Base-by-base conservation (phyloP, 352 stramenopile species). In the Pythium periplocum region DNA sequence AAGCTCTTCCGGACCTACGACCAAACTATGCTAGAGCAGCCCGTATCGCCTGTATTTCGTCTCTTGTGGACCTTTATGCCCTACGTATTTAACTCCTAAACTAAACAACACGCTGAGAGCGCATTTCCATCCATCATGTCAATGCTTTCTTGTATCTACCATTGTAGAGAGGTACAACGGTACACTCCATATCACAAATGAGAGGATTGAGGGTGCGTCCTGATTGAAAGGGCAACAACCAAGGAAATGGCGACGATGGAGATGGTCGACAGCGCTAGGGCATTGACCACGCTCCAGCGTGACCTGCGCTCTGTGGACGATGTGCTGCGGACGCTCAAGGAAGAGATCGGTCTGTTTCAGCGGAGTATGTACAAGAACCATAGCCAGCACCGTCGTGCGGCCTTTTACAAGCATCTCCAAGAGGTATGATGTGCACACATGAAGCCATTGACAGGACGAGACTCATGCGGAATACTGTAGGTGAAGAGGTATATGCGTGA, bases 361-460 rank as follows among this genome's bases (percentile, higher is more conserved):
- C 79, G 78, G 33, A 74, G 55, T 11, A 90, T 95, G 75, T 95
- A 95, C 73, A 95, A 93, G 59, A 95, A 95, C 57, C 78, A 89
- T 48, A 95, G 78, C 62, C 84, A 95, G 63, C 84, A 95, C 53
- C 82, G 84, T 2, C 82, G 84, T 26, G 76, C 82, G 6, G 80
- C 79, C 38, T 95, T 90, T 64, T 95, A 77, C 57, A 74, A 88
- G 62, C 78, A 90, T 52, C 66, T 94, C 37, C 75, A 92, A 61
- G 64, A 87, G 42, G 74, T 83, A 4, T 34, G 26, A 26, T 26
- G 17, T 26, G 17, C 17, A 26, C 17, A 26, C 17, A 26, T 26
- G 17, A 26, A 26, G 17, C 17, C 17, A 26, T 26, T 26, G 17
- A 26, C 17, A 26, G 17, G 17, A 26, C 17, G 17, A 26, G 17